Conservation (phyloP, 2,329 filamentous ascomycete species). For the Aschersonia sp. region DNA sequence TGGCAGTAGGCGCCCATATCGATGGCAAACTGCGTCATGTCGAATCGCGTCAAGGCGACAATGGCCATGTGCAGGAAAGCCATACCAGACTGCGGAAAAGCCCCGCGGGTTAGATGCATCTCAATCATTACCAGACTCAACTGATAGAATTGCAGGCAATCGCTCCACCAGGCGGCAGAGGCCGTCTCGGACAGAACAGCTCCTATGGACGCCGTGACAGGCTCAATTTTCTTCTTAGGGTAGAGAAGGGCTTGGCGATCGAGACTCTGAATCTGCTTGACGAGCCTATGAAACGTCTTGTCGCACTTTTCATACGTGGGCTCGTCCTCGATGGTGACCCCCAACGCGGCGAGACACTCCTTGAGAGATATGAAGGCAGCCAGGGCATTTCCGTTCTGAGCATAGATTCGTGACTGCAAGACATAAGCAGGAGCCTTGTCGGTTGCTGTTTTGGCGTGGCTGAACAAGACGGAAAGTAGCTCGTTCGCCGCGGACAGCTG, state of each 20-base stretch:
- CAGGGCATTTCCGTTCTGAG: slow-evolving; percentile 56
- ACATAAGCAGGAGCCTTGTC: slow-evolving; percentile 80
- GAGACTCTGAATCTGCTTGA: slow-evolving; percentile 43
- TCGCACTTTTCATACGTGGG: slow-evolving; percentile 69
- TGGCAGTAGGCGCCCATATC: slow-evolving; percentile 50
- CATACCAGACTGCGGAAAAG: slow-evolving; percentile 55
- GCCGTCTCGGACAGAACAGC: slow-evolving; percentile 57
- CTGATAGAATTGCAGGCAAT: slow-evolving; percentile 59
- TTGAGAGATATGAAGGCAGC: slow-evolving; percentile 57
- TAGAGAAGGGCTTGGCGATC: slow-evolving; percentile 32
- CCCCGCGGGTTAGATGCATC: slow-evolving; percentile 46
- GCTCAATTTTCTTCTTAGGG: slow-evolving; percentile 28
- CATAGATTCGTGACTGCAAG: slow-evolving; percentile 64
- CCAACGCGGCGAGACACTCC: slow-evolving; percentile 56
- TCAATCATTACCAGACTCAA: slow-evolving; percentile 52
- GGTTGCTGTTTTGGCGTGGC: slow-evolving; percentile 52
- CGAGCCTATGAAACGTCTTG: slow-evolving; percentile 50
- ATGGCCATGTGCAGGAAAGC: slow-evolving; percentile 54
- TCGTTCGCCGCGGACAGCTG: slow-evolving; percentile 52
- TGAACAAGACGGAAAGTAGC: slow-evolving; percentile 56
- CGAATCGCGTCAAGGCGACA: slow-evolving; percentile 54
- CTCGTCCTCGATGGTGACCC: slow-evolving; percentile 47
- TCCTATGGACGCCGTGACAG: slow-evolving; percentile 46
- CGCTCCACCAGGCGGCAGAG: slow-evolving; percentile 59
- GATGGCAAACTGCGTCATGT: slow-evolving; percentile 52